Base-by-base conservation (phyloP, 371 early-diverging fungal genomes). In the Mycotypha africana region DNA sequence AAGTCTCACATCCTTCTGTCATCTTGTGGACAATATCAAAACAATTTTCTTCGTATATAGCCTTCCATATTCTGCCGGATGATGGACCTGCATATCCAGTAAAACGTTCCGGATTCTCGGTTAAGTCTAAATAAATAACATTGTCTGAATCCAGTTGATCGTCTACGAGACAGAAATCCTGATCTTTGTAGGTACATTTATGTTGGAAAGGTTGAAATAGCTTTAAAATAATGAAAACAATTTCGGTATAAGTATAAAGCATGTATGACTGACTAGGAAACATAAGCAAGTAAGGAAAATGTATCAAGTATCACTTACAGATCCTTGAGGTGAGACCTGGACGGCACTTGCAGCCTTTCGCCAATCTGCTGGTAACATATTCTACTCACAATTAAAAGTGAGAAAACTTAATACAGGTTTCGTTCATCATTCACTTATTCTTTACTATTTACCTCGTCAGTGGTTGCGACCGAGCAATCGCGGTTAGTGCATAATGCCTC, bases 41-140 rank as follows among this genome's bases (percentile, higher is more conserved):
- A 56, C 97, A 97, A 66, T 96, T 97, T 61, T 98, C 92, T 50
- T 88, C 78, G 51, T 98, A 98, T 17, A 98, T 92, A 7, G 97
- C 82, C 41, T 79, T 79, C 98, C 98, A 98, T 9, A 98, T 86
- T 42, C 87, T 77, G 15, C 76, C 81, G 28, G 97, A 87, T 31
- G 89, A 84, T 30, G 81, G 79, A 24, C 98, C 98, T 1, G 89
- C 79, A 57, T 95, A 98, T 3, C 96, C 98, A 0, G 99, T 97
- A 62, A 91, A 98, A 14, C 95, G 81, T 62, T 98, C 98, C 9
- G 96, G 96, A 53, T 97, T 97, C 21, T 84, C 81, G 0, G 82
- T 55, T 19, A 98, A 73, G 56, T 98, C 88, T 7, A 97, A 85
- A 70, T 88, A 96, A 24, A 83, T 80, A 24, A 90, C 88, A 45